A percentile compares a stretch with the other conserved stretches of the same genome.
Conservation (phyloP, 2,329 filamentous ascomycete genomes). For the Pyrenochaeta sp. region DNA sequence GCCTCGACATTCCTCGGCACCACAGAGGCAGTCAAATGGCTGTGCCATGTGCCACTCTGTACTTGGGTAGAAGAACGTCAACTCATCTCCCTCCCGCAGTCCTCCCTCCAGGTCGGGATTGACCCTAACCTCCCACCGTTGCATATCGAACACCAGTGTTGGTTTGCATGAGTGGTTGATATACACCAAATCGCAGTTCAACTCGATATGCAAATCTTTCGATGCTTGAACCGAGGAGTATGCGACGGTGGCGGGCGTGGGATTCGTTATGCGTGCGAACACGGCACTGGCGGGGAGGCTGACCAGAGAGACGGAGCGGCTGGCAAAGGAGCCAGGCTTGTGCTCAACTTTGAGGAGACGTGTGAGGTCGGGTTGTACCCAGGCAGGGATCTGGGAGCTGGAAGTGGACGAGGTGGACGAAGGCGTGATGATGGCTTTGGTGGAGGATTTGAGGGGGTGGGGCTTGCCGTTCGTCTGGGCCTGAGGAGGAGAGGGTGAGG, state of each 20-base stretch:
- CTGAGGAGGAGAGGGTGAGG: slow-evolving; percentile 21
- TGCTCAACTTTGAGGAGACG: slow-evolving; percentile 51
- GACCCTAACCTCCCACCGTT: slow-evolving; percentile 61
- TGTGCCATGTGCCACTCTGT: slow-evolving; percentile 80
- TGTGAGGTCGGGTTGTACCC: slow-evolving; percentile 50
- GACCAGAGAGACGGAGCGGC: slow-evolving; percentile 58
- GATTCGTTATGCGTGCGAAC: slow-evolving; percentile 59
- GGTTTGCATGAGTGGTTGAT: slow-evolving; percentile 66
- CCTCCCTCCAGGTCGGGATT: slow-evolving; percentile 50
- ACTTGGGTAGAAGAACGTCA: slow-evolving; percentile 76
- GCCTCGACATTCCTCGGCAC: slow-evolving; percentile 65
- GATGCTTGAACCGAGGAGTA: slow-evolving; percentile 64
- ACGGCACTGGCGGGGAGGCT: slow-evolving; percentile 60
- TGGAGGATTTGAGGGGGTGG: slow-evolving; percentile 19
- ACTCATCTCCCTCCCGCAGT: slow-evolving; percentile 49
- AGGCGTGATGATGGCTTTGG: slow-evolving; percentile 27
- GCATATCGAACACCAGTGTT: slow-evolving; percentile 63
- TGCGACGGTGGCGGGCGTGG: slow-evolving; percentile 55
- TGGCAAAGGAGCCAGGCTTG: slow-evolving; percentile 50
- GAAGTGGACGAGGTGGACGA: slow-evolving; percentile 16
- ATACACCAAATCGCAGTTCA: slow-evolving; percentile 65
- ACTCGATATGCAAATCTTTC: slow-evolving; percentile 61
- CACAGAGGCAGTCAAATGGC: slow-evolving; percentile 73
- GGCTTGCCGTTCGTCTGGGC: slow-evolving; percentile 25
- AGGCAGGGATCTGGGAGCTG: slow-evolving; percentile 37